Percentiles rank a stretch among this genome's conserved stretches.
phyloP scores from a whole-genome alignment of 2,329 filamentous ascomycete genomes.

The Pseudocercospora fijiensis region DNA sequence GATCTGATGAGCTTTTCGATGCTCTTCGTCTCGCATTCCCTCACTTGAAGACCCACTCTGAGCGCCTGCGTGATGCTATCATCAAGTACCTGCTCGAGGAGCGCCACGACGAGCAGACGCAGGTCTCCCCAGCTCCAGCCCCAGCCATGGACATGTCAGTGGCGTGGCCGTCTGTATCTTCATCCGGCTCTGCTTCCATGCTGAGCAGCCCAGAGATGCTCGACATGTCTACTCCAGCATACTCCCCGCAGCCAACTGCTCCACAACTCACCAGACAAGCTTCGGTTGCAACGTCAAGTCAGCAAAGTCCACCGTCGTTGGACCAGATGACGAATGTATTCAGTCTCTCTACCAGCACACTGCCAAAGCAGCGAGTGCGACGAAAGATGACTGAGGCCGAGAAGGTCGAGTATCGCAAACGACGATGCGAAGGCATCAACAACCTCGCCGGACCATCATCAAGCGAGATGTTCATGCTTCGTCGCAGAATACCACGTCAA shows the following conservation, averaged over 20 bases:
- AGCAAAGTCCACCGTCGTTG: constrained; percentile 32
- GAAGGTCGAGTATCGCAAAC: constrained; percentile 42
- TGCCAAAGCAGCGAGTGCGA: constrained; percentile 38
- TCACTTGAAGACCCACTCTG: constrained; percentile 39
- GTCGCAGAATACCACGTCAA: constrained; percentile 7
- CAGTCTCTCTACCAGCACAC: constrained; percentile 36
- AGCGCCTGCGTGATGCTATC: constrained; percentile 42
- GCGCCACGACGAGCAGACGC: constrained; percentile 33
- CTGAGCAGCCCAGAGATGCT: constrained; percentile 37
- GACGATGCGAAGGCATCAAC: constrained; percentile 33
- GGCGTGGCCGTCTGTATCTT: constrained; percentile 35
- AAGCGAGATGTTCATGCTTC: constrained; percentile 13
- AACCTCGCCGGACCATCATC: constrained; percentile 21
- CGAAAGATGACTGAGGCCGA: constrained; percentile 43
- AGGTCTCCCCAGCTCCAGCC: constrained; percentile 26
- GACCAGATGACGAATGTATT: constrained; percentile 43
- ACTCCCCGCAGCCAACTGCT: constrained; percentile 27
- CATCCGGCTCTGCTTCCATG: constrained; percentile 29
- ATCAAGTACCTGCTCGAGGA: constrained; percentile 42
- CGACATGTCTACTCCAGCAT: constrained; percentile 32
- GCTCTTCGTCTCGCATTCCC: constrained; percentile 39
- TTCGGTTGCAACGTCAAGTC: constrained; percentile 22
- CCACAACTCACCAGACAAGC: constrained; percentile 26
- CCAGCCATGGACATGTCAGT: constrained; percentile 26
- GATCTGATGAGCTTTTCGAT: constrained; percentile 43